Conservation (phyloP, 129 eudicot species). For the Chrysanthemum seticuspe region DNA sequence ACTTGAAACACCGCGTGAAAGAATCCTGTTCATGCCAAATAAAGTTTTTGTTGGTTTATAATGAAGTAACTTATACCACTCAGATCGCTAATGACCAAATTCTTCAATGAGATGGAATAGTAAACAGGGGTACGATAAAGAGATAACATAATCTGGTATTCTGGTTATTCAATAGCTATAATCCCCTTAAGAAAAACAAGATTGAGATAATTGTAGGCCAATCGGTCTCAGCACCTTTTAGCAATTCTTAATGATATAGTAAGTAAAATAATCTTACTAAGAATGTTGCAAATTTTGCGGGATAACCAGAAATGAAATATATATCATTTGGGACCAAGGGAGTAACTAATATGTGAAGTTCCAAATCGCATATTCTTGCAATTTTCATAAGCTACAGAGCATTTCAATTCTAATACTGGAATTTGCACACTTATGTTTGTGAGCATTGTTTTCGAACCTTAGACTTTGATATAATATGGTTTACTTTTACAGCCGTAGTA, state of each 20-base stretch:
- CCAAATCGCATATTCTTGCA: background rate
- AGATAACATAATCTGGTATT: background rate
- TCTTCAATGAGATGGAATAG: background rate
- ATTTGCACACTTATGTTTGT: too few species aligned
- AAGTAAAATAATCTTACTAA: background rate
- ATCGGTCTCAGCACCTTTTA: too few species aligned
- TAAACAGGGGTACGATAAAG: background rate
- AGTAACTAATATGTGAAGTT: background rate
- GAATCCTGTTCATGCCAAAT: constrained; percentile 66
- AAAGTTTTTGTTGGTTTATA: constrained; percentile 3
- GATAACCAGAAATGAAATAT: background rate
- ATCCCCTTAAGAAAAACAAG: too few species aligned
- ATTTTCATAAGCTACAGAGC: too few species aligned
- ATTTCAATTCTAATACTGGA: too few species aligned
- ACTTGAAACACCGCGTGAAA: constrained; percentile 94
- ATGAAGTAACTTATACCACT: background rate
- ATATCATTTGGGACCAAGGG: background rate
- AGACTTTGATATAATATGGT: too few species aligned
- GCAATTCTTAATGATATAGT: too few species aligned
- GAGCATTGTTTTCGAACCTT: too few species aligned
- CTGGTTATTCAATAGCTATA: background rate
- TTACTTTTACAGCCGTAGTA: too few species aligned
- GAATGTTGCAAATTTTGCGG: background rate
- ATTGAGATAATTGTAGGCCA: too few species aligned
- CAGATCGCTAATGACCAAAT: background rate